Evolutionary conservation across 495 filamentous ascomycete species (phyloP).

Genomic region (Neurospora cerealis): DNA sequence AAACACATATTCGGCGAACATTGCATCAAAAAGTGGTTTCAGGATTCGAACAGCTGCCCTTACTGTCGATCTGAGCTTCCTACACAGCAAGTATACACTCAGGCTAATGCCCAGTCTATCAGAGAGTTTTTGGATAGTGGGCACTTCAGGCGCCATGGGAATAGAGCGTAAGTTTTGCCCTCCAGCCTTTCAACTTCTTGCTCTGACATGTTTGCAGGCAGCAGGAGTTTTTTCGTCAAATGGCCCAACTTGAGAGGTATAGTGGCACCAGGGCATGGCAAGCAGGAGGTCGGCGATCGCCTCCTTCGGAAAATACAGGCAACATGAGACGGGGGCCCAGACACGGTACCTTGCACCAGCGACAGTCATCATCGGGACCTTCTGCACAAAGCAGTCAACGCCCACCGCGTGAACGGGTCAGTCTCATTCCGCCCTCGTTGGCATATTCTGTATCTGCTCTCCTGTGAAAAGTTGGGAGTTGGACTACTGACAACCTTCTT

Average conservation of each 20-base stretch:
- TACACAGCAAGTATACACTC: slow-evolving; percentile 27
- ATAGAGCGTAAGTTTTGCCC: not conserved
- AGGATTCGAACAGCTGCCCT: slow-evolving; percentile 48
- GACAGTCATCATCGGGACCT: slow-evolving; percentile 5
- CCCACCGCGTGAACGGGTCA: not conserved
- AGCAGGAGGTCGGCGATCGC: slow-evolving; percentile 28
- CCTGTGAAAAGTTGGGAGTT: not conserved
- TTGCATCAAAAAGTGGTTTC: slow-evolving; percentile 52
- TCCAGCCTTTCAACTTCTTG: not conserved
- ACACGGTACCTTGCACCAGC: slow-evolving; percentile 18
- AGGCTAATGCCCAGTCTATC: slow-evolving; percentile 4
- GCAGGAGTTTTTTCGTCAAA: slow-evolving; percentile 1
- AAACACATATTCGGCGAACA: slow-evolving; percentile 50
- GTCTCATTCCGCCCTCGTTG: not conserved
- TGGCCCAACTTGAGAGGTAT: slow-evolving; percentile 1
- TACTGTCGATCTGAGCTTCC: slow-evolving; percentile 48
- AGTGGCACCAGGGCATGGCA: slow-evolving; percentile 6
- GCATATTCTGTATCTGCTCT: not conserved
- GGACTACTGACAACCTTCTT: not conserved
- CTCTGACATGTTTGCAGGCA: not conserved
- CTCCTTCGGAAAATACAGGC: slow-evolving; percentile 26
- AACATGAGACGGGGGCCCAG: slow-evolving; percentile 27
- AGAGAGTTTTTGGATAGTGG: slow-evolving; percentile 11
- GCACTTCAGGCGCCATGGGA: not conserved
- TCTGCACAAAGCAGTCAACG: not conserved